Evolutionary conservation across 148 eudicot genomes (phyloP).

Genomic region (Polygonum maritimum): DNA sequence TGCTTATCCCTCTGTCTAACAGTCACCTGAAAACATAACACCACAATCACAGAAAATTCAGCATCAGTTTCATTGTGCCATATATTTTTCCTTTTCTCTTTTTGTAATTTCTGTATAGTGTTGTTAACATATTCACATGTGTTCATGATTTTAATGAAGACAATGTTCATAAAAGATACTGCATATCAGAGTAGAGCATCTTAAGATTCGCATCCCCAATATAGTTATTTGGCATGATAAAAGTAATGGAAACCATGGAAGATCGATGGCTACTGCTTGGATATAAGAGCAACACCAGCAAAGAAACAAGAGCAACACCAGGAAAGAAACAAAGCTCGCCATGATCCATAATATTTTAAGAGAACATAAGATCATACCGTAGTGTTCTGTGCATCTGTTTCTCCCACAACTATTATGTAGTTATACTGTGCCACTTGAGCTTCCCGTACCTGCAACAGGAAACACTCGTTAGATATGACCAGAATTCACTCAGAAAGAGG

Average conservation of each 20-base stretch:
- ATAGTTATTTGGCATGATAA: too few species aligned
- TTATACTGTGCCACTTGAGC: constrained; percentile 90
- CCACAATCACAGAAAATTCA: not conserved
- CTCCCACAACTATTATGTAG: constrained; percentile 93
- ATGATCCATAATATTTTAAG: not conserved
- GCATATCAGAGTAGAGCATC: too few species aligned
- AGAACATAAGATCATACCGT: constrained; percentile 32
- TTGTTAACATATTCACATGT: too few species aligned
- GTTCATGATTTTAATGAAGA: too few species aligned
- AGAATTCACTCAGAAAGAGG: not conserved
- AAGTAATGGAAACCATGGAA: too few species aligned
- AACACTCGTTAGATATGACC: not conserved
- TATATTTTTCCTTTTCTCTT: too few species aligned
- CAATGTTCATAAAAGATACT: too few species aligned
- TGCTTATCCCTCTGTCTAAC: constrained; percentile 62
- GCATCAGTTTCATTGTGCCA: not conserved
- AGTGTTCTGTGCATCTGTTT: constrained; percentile 50
- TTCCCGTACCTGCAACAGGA: constrained; percentile 60
- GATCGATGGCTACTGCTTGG: too few species aligned
- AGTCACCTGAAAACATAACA: constrained; percentile 40
- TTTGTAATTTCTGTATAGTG: too few species aligned
- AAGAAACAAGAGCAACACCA: not conserved
- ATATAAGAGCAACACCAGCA: too few species aligned
- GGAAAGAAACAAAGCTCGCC: not conserved
- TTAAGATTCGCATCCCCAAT: too few species aligned